Evolutionary conservation across 1,284 basidiomycete species (phyloP), one percentile per base, ranked within the genome.

Genomic region (Leccinum colubrinum): DNA sequence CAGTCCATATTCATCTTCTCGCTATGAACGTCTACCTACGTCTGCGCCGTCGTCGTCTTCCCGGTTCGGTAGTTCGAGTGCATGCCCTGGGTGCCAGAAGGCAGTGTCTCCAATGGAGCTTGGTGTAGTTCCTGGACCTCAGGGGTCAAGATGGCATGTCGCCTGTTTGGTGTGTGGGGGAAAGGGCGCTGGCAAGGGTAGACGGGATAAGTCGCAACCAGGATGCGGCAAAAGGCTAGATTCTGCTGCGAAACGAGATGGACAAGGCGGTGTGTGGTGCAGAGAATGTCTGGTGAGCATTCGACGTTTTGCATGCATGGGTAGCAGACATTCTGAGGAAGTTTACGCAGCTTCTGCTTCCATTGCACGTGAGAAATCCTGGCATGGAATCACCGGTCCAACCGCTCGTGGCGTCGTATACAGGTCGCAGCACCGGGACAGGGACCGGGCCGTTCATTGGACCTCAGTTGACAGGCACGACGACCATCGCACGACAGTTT

Each of bases 181-280:
- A 0, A 89, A 85, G 71, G 75, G 78, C 5, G 75, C 70, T 20
- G 77, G 74, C 30, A 72, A 65, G 72, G 61, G 73, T 68, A 71
- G 78, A 65, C 83, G 82, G 65, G 81, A 82, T 62, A 81, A 80
- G 55, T 82, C 80, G 43, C 82, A 83, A 62, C 86, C 90, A 11
- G 91, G 91, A 7, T 94, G 91, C 69, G 88, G 90, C 12, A 93
- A 93, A 78, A 86, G 83, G 66, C 74, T 94, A 22, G 91, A 94
- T 71, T 90, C 88, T 66, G 90, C 86, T 17, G 91, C 91, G n/a
- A 93, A 90, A 75, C 81, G 78, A 25, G 88, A 88, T 70, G 77
- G 75, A 14, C 83, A 87, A 51, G 88, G 89, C 2, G 81, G 83
- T 7, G 84, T 93, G 30, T 93, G 90, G 88, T 94, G 91, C 73